Evolutionary conservation across 2,329 filamentous ascomycete species (phyloP), one percentile per base, ranked within the genome.

Genomic region (Knoxdaviesia proteae): DNA sequence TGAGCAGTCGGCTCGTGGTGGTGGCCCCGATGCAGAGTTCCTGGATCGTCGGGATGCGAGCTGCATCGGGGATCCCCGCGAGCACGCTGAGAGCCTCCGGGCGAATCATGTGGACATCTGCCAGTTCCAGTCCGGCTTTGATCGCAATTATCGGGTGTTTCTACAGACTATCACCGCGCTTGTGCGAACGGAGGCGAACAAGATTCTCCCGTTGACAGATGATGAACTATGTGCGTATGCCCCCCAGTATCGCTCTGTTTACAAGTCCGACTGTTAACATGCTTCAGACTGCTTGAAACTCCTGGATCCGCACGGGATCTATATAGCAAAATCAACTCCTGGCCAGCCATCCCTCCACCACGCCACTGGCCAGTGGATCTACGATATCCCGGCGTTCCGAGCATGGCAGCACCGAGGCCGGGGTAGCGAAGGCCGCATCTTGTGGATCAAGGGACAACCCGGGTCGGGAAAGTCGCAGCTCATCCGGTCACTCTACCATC

Each of bases 71-170:
- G 53, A 56, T 20, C 48, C 52, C 1, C 47, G 53, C 5, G 57
- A 60, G 40, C 45, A 46, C 3, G 51, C 52, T 5, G 55, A 58
- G 45, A 52, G 51, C 0, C 49, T 65, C 20, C 53, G 58, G 29
- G 58, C 60, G 5, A 56, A 56, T 5, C 62, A 64, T 45, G 54
- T 58, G 1, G 54, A 58, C 32, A 58, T 65, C 50, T 62, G 59
- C 50, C 60, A 57, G 44, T 64, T 62, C 42, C 50, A 34, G 1
- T 56, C 53, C 0, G 46, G 46, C 1, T 48, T 53, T 3, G 53
- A 58, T 36, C 40, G 37, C 1, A 48, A 48, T 5, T 60, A 56
- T 42, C 48, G 49, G n/a, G 49, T 51, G 3, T 36, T 58, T 4
- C 46, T 47, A 2, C 47, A 44, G 10, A 42, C 46, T 1, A 38